Evolutionary conservation across 2,329 filamentous ascomycete genomes (phyloP).

Genomic region (Stromatinia cepivora): DNA sequence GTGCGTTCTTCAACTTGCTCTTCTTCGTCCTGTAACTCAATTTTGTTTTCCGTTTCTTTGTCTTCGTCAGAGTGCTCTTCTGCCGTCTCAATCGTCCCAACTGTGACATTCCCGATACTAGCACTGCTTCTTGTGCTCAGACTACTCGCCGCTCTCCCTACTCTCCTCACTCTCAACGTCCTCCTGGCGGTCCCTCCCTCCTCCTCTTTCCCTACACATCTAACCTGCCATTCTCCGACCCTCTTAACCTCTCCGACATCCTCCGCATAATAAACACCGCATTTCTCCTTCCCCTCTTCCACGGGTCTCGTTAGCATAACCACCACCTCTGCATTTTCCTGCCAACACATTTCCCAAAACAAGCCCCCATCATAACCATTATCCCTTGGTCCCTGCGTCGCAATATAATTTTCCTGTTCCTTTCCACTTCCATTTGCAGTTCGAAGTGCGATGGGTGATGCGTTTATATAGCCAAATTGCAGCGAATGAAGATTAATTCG

Average conservation of each 20-base stretch:
- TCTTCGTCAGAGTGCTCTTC: not conserved
- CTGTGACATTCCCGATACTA: not conserved
- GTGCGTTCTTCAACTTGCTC: constrained; percentile 18
- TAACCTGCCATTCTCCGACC: constrained; percentile 23
- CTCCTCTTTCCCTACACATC: constrained; percentile 20
- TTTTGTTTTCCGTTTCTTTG: not conserved
- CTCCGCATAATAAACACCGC: constrained; percentile 29
- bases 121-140: not conserved
- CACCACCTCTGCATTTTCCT: constrained; percentile 23
- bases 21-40: constrained; percentile 6
- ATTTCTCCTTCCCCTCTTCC: constrained; percentile 27
- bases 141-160: not conserved
- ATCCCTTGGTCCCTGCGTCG: constrained; percentile 27
- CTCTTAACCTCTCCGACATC: constrained; percentile 23
- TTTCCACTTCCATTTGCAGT: constrained; percentile 32
- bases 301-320: constrained; percentile 29
- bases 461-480: constrained; percentile 74
- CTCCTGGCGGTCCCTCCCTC: constrained; percentile 25
- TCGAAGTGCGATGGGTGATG: constrained; percentile 57
- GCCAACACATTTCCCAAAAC: constrained; percentile 26
- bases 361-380: constrained; percentile 19
- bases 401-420: constrained; percentile 34
- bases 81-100: not conserved
- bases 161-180: constrained; percentile 21
- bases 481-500: constrained; percentile 79